Percentiles rank a stretch among this genome's conserved stretches.
Conservation (phyloP, 768 basidiomycete species). For the Macrolepiota albuminosa region DNA sequence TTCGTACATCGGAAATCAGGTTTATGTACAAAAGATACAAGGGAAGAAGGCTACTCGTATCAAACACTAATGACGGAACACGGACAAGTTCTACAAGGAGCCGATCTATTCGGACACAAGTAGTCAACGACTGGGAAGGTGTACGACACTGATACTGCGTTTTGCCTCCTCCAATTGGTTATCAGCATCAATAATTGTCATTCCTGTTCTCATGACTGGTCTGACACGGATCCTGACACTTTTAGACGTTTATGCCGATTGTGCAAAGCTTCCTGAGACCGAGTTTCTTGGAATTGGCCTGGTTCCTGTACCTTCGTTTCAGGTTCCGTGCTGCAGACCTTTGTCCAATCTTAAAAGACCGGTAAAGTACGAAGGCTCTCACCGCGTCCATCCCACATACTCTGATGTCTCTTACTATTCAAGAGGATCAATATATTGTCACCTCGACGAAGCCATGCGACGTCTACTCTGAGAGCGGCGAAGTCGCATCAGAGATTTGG, state of each 20-base stretch:
- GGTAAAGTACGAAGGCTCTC: not conserved
- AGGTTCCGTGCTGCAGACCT: not conserved
- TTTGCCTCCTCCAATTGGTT: not conserved
- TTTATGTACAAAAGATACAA: not conserved
- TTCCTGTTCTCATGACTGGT: not conserved
- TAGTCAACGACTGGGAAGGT: not conserved
- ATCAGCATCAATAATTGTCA: not conserved
- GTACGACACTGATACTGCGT: no score
- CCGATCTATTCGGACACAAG: no score
- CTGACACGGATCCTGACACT: not conserved
- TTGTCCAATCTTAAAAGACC: not conserved
- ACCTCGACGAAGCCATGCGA: conserved; percentile 1
- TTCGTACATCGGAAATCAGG: not conserved
- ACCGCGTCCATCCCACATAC: not conserved
- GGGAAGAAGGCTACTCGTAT: not conserved
- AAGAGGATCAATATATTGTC: conserved; percentile 14
- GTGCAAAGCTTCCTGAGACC: not conserved
- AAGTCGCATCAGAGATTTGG: conserved; percentile 18
- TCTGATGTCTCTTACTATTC: conserved; percentile 14
- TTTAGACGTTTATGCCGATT: not conserved
- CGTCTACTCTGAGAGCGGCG: conserved; percentile 9
- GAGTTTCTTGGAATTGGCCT: not conserved
- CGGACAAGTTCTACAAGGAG: no score
- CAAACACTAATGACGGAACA: not conserved
- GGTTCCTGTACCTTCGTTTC: not conserved